Base-by-base conservation (phyloP, 2,329 filamentous ascomycete genomes). In the Trichoderma harzianum region DNA sequence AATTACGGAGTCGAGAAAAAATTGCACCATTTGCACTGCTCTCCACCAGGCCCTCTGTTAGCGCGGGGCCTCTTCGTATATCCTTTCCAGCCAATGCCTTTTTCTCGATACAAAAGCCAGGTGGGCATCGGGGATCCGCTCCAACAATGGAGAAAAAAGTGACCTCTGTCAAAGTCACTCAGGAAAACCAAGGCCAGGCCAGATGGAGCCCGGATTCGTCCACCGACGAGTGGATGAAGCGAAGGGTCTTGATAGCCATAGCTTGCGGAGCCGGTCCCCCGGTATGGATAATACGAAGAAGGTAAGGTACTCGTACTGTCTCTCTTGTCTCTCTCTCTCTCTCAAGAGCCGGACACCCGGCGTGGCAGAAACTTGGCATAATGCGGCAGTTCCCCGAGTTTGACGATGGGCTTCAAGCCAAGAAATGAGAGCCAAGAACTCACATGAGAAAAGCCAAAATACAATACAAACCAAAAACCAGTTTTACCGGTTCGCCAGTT, bases 191-290 rank as follows among this genome's bases (percentile, higher is more conserved):
- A 51, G 18, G 62, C 21, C 5, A 11, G 7, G 62, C n/a, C 39
- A 16, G 10, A 43, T 26, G 16, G 30, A 5, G 57, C 21, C 66
- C 57, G 39, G n/a, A 69, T 69, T 61, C n/a, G 66, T 62, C 57
- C 34, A 69, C 66, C 57, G 66, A 69, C 55, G 21, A 36, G 66
- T 69, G 66, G 66, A 61, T 61, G 51, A 28, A 47, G 47, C 26
- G 21, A 65, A 51, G n/a, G 39, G 53, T 5, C 32, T 34, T 51
- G 39, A 36, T 28, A 21, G 61, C 21, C 30, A 12, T 47, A 12
- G 36, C 39, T 32, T 51, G 43, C 47, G 64, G 64, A 60, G 57
- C 57, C 30, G 57, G 57, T 24, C 47, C 47, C 47, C 47, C 47
- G 47, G 24, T 53, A 1, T 53, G 21, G 47, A 21, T 53, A 53